These are phyloP conservation scores for Globisporangium camurandrum DNA, from an alignment of 352 stramenopile genomes.

Conservation along the genomic window DNA sequence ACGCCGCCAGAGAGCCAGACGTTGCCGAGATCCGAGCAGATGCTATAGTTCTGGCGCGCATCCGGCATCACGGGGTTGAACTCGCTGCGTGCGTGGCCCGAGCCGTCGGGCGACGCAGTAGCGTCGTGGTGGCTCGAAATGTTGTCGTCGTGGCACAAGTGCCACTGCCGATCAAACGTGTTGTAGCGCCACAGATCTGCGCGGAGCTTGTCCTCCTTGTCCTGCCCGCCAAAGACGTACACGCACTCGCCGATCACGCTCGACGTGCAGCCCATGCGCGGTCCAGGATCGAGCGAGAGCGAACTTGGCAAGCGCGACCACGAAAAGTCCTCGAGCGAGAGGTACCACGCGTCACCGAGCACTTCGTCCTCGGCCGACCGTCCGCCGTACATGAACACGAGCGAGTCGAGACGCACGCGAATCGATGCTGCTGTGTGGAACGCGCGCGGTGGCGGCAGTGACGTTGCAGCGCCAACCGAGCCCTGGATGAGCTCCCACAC, in stretches of 20 bases:
- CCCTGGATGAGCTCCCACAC: conserved; percentile 71
- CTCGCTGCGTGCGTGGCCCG: conserved; percentile 18
- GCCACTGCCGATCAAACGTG: conserved; percentile 82
- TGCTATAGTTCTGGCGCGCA: conserved; percentile 53
- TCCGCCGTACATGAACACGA: conserved; percentile 82
- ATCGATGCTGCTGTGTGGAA: conserved; percentile 67
- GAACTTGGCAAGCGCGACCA: conserved; percentile 74
- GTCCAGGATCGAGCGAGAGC: conserved; percentile 66
- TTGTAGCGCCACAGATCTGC: conserved; percentile 84
- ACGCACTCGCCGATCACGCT: conserved; percentile 77
- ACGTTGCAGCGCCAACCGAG: conserved; percentile 49
- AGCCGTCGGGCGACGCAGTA: conserved; percentile 3
- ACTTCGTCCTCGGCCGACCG: conserved; percentile 63
- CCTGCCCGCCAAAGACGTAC: conserved; percentile 75
- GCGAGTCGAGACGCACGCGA: conserved; percentile 58
- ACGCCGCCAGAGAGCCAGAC: conserved; percentile 75
- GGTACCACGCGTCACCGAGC: conserved; percentile 74
- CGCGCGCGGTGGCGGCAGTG: conserved; percentile 52
- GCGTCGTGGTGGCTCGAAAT: conserved; percentile 29
- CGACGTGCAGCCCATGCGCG: conserved; percentile 54
- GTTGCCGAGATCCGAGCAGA: conserved; percentile 70
- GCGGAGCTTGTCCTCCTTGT: conserved; percentile 71
- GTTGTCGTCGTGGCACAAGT: conserved; percentile 79
- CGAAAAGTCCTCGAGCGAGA: conserved; percentile 74
- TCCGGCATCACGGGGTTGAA: conserved; percentile 44